Percentiles rank a stretch among this genome's conserved stretches.
Conservation (phyloP, 1,284 basidiomycete species). For the Puccinia sorghi region DNA sequence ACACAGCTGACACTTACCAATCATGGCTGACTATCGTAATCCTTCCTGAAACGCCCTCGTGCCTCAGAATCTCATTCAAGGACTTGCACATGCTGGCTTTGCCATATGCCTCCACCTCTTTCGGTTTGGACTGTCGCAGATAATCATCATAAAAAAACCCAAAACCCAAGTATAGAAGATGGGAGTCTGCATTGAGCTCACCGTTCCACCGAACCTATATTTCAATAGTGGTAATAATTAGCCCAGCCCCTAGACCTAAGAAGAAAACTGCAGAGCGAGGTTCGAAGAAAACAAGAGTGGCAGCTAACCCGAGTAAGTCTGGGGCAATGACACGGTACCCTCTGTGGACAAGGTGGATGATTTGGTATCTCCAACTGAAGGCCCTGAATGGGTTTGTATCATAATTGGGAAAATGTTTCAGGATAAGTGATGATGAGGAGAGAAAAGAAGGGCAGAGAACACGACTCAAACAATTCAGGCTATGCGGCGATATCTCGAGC, state of each 20-base stretch:
- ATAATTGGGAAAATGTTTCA: not conserved
- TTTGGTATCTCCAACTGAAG: conserved; percentile 45
- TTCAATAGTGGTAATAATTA: not conserved
- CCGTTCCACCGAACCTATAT: conserved; percentile 38
- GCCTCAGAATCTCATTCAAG: conserved; percentile 24
- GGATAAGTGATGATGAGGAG: not conserved
- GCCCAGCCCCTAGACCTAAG: not conserved
- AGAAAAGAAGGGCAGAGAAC: not conserved
- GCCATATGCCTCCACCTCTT: conserved; percentile 17
- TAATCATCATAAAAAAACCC: not conserved
- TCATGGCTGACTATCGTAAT: conserved; percentile 38
- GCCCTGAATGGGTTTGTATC: conserved; percentile 13
- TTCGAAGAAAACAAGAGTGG: not conserved
- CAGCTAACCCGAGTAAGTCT: conserved; percentile 32
- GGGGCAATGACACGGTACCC: conserved; percentile 42
- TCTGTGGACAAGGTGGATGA: conserved; percentile 7
- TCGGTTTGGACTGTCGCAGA: conserved; percentile 26
- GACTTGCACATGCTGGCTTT: conserved; percentile 22
- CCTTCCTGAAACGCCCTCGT: conserved; percentile 3
- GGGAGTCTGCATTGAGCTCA: not conserved
- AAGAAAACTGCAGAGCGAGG: not conserved
- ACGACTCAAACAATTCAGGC: conserved; percentile 31
- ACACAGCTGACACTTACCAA: conserved; percentile 20
- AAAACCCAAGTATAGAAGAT: not conserved
- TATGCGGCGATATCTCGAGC: not conserved